These are phyloP conservation scores for Pulveroboletus sp. DNA, from an alignment of 768 basidiomycete genomes.

Conservation along the genomic window DNA sequence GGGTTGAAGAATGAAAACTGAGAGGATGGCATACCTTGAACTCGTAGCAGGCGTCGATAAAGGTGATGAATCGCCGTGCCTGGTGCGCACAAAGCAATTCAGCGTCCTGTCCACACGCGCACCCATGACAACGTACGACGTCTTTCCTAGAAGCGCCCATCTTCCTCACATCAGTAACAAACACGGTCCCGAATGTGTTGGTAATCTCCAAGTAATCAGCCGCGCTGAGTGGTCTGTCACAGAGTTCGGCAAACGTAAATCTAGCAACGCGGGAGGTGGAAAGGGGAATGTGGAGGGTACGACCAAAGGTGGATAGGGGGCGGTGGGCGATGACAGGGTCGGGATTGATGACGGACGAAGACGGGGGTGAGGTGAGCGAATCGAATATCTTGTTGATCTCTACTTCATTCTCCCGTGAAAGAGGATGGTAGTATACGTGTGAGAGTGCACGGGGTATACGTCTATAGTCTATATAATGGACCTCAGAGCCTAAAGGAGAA, in stretches of 20 bases:
- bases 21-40: slow-evolving; percentile 54
- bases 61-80: slow-evolving; percentile 96
- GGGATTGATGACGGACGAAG: slow-evolving; percentile 24
- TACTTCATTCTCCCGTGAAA: slow-evolving; percentile 54
- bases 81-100: slow-evolving; percentile 19
- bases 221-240: slow-evolving; percentile 84
- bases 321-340: slow-evolving; percentile 60
- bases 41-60: slow-evolving; percentile 96
- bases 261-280: slow-evolving; percentile 77
- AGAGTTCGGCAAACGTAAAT: slow-evolving; percentile 83
- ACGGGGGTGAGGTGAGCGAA: slow-evolving; percentile 53
- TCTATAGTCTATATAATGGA: slow-evolving; percentile 72
- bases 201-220: slow-evolving; percentile 96
- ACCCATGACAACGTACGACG: slow-evolving; percentile 42
- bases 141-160: slow-evolving; percentile 87
- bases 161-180: slow-evolving; percentile 82
- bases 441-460: slow-evolving; percentile 90
- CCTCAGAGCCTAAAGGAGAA: neutral
- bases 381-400: slow-evolving; percentile 85
- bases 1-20: neutral
- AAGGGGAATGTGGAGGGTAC: slow-evolving; percentile 72
- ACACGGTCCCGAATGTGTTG: slow-evolving; percentile 80
- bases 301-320: slow-evolving; percentile 82
- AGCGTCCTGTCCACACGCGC: neutral
- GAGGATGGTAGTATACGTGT: slow-evolving; percentile 86